phyloP scores from a whole-genome alignment of 2,329 filamentous ascomycete genomes.

The Ophiocordyceps camponoti-leonardi region DNA sequence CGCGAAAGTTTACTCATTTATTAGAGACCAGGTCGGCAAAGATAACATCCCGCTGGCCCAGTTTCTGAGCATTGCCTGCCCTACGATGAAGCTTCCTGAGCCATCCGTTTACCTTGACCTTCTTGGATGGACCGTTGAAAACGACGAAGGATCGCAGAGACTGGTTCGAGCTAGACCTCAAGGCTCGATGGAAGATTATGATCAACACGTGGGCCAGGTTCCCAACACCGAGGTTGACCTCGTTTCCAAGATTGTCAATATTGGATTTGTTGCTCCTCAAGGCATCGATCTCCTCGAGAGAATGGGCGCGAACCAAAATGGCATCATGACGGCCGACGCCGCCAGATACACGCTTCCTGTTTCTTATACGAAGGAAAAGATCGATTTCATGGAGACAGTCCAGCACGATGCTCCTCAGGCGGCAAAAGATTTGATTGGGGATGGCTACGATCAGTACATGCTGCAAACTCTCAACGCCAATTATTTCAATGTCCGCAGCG shows the following conservation, averaged over 20 bases:
- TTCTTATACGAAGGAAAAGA: constrained; percentile 5
- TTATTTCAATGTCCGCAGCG: constrained; percentile 4
- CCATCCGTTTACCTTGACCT: constrained; percentile 25
- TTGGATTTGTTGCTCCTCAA: constrained; percentile 10
- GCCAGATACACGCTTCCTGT: constrained; percentile 1
- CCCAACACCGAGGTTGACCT: constrained; percentile 14
- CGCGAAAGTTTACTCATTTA: constrained; percentile 35
- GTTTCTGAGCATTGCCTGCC: constrained; percentile 27
- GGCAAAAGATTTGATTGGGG: constrained; percentile 7
- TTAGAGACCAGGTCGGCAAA: constrained; percentile 31
- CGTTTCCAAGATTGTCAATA: constrained; percentile 6
- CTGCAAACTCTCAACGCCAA: constrained; percentile 3
- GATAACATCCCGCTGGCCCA: constrained; percentile 24
- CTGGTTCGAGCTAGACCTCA: constrained; percentile 5
- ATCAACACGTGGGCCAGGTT: constrained; percentile 1
- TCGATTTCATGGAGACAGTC: constrained; percentile 7
- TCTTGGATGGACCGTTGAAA: constrained; percentile 26
- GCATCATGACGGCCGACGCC: constrained; percentile 10
- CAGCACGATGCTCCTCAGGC: constrained; percentile 6
- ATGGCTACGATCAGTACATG: constrained; percentile 2
- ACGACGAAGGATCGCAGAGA: constrained; percentile 8
- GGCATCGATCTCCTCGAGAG: constrained; percentile 7
- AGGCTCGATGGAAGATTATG: background rate
- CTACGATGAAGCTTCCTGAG: constrained; percentile 26
- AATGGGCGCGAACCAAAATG: constrained; percentile 7